phyloP scores from a whole-genome alignment of 208 protist genomes.

The Strigomonas oncopelti region DNA sequence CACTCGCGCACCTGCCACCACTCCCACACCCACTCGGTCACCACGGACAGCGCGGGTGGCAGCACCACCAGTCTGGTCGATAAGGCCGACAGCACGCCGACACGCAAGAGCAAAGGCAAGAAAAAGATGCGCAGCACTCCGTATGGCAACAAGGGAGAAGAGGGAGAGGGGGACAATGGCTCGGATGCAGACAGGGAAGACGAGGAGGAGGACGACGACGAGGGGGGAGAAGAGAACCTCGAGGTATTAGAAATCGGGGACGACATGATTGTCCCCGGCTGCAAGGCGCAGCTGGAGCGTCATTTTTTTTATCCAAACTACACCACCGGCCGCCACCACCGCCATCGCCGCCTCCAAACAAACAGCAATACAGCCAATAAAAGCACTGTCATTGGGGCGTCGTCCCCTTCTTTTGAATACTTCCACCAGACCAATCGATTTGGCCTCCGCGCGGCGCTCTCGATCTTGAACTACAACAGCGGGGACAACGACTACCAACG shows the following conservation, averaged over 20 bases:
- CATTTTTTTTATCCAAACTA: not conserved
- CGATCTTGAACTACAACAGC: not conserved
- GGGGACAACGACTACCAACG: not conserved
- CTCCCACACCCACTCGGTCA: too few relatives aligned
- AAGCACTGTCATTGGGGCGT: not conserved
- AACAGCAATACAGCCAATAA: not conserved
- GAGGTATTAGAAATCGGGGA: conserved; percentile 2
- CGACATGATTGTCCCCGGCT: conserved; percentile 29
- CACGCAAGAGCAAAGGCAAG: not conserved
- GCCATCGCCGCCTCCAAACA: not conserved
- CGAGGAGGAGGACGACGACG: conserved; percentile 7
- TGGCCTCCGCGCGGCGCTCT: not conserved
- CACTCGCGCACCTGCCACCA: too few relatives aligned
- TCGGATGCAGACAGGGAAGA: not conserved
- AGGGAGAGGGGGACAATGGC: not conserved
- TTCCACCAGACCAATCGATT: not conserved
- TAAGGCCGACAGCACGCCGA: not conserved
- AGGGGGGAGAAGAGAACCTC: conserved; percentile 2
- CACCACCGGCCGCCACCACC: not conserved
- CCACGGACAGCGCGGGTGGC: too few relatives aligned
- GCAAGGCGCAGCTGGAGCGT: conserved; percentile 12
- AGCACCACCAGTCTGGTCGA: not conserved
- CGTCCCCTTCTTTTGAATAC: not conserved
- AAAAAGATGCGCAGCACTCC: not conserved
- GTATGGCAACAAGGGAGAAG: not conserved